These are phyloP conservation scores for Globisporangium cystogenes DNA, from an alignment of 352 stramenopile genomes.

Conservation along the genomic window DNA sequence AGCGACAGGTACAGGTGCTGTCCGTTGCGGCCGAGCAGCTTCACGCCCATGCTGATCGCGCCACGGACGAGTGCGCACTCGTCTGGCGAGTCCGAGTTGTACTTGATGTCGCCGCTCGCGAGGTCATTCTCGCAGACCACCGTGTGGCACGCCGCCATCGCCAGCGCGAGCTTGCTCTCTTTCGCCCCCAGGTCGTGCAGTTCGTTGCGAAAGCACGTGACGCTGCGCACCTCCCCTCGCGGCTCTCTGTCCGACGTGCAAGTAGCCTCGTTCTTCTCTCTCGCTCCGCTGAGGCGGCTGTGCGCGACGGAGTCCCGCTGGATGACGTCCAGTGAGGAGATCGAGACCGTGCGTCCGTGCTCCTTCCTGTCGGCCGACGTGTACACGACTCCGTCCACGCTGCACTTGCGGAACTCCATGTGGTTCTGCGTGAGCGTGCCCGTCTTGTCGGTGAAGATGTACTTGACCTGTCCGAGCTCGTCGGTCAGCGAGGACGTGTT, in stretches of 20 bases:
- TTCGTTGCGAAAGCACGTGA: constrained; percentile 38
- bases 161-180: constrained; percentile 57
- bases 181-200: constrained; percentile 41
- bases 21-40: constrained; percentile 58
- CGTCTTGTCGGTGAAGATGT: constrained; percentile 94
- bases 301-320: constrained; percentile 10
- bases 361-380: constrained; percentile 28
- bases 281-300: background rate
- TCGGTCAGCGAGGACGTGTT: constrained; percentile 91
- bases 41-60: constrained; percentile 69
- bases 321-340: constrained; percentile 26
- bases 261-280: background rate
- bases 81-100: constrained; percentile 91
- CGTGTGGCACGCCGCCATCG: constrained; percentile 81
- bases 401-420: constrained; percentile 96
- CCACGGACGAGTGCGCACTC: constrained; percentile 89
- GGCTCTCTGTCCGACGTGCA: constrained; percentile 1
- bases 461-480: constrained; percentile 90
- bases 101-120: constrained; percentile 37
- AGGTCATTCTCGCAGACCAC: constrained; percentile 73
- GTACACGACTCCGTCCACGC: constrained; percentile 87
- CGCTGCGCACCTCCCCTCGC: background rate
- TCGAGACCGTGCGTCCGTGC: constrained; percentile 20
- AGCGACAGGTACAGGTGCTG: constrained; percentile 52
- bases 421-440: constrained; percentile 93